Base-by-base conservation (phyloP, 2,329 filamentous ascomycete species). In the Ophiocordyceps unilateralis region DNA sequence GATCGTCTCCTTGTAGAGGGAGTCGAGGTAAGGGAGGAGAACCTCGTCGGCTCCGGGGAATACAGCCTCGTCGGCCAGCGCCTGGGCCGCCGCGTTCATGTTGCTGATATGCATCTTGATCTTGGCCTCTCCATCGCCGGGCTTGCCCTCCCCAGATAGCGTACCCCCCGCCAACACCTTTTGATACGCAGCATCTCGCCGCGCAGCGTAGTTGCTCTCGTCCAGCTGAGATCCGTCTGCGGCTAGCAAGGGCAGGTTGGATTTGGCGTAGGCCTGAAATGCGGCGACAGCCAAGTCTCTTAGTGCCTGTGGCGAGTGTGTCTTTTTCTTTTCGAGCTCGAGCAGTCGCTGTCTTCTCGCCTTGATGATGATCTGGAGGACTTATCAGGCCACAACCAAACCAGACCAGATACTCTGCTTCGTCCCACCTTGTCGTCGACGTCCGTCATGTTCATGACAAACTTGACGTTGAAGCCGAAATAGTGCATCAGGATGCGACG, bases 381-480 rank as follows among this genome's bases (percentile, higher is more conserved):
- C 11, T 9, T 20, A 11, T 36, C 32, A 36, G 32, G 9, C 32
- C 5, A 19, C 15, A 17, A 34, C 8, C 32, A 14, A 34, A 7
- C n/a, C 17, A 7, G 17, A 17, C 17, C 8, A 36, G 6, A 20
- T 26, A 5, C 12, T 12, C 12, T 26, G 32, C n/a, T n/a, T 10
- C n/a, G 2, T 3, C 55, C 48, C 53, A 77, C 74, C 70, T 82
- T 82, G 61, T 83, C 78, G 51, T 87, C 82, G 34, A 89, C 73
- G 53, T 89, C 87, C 23, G 87, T 93, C 48, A 91, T 86, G 63
- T 93, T 93, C 81, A 93, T 91, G 50, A 93, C 83, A 63, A 93
- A 93, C 46, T 79, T 76, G 50, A 94, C 76, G 37, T 86, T 67
- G 59, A 83, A 91, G 47, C 77, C 76, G 58, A 93, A 93, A 62